Base-by-base conservation (phyloP, 2,329 filamentous ascomycete species). In the Sporothrix brasiliensis region DNA sequence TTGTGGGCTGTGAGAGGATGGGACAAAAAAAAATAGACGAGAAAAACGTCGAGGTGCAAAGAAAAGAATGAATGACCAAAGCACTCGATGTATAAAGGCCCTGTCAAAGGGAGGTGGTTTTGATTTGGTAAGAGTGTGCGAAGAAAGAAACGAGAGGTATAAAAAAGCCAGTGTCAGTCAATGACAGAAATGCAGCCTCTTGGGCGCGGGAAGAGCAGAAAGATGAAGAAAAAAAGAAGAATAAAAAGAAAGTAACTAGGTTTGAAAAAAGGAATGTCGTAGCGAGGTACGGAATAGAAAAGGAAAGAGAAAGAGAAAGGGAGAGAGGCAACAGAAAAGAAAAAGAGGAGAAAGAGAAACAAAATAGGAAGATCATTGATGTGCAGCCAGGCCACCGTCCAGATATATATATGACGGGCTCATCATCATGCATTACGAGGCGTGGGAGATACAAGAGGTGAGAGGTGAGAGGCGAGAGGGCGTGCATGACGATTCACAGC, bases 161-260 rank as follows among this genome's bases (percentile, higher is more conserved):
- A 19, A 68, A 16, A 67, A 67, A 52, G 47, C 44, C n/a, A 39
- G 47, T 52, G 65, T 19, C 27, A 58, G 47, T 61, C 70, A 56
- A 70, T 44, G 47, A 58, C 19, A 56, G 66, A 61, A 67, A 58
- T 54, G 73, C 73, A 72, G 72, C 75, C 75, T 50, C 74, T 74
- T 56, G 75, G 75, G 74, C 73, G 72, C 74, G 70, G 44, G 60
- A 24, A 47, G 58, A 70, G 41, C 58, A 67, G 1, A 67, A 69
- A 53, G 27, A 44, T 34, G 16, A 68, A 44, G 61, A 56, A 69
- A 47, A 65, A 65, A 44, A 14, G 30, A 50, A 50, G 14, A 13
- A 16, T 13, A 53, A 69, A n/a, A 65, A 34, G 47, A 58, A 61
- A 68, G 54, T 39, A 16, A 39, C 53, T 58, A 27, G 58, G 24